Evolutionary conservation across 2,329 filamentous ascomycete genomes (phyloP).

Genomic region (Magnaporthiopsis poae): DNA sequence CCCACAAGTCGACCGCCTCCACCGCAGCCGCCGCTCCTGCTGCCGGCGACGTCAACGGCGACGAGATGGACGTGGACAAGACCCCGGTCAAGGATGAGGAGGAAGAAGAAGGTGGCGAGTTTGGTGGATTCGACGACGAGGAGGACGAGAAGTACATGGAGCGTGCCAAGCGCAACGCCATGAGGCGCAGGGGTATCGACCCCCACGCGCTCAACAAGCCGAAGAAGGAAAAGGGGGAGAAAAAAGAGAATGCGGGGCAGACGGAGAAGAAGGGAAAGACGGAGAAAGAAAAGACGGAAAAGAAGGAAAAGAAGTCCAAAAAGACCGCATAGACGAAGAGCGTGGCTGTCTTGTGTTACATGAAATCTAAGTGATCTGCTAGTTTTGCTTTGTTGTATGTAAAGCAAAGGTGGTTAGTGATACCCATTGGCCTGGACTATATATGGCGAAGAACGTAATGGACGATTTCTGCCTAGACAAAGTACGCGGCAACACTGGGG

Average conservation of each 20-base stretch:
- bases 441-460: background rate
- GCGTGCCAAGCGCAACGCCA: slow-evolving; percentile 60
- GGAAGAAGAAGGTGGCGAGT: slow-evolving; percentile 42
- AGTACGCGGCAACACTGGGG: no score
- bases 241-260: slow-evolving; percentile 10
- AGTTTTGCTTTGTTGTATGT: background rate
- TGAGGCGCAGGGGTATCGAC: slow-evolving; percentile 65
- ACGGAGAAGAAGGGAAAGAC: background rate
- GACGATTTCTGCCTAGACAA: no score
- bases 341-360: background rate
- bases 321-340: background rate
- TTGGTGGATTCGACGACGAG: slow-evolving; percentile 66
- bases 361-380: background rate
- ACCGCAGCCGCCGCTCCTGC: slow-evolving; percentile 11
- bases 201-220: slow-evolving; percentile 46
- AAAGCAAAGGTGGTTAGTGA: background rate
- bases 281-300: slow-evolving; percentile 9
- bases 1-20: slow-evolving; percentile 14
- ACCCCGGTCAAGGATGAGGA: slow-evolving; percentile 44
- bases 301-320: background rate
- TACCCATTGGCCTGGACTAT: background rate
- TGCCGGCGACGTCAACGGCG: slow-evolving; percentile 16
- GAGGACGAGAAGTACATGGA: slow-evolving; percentile 64
- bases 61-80: slow-evolving; percentile 52
- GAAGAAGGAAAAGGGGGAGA: slow-evolving; percentile 10